Conservation (phyloP, 306 rosid species). For the Rubus idaeus region DNA sequence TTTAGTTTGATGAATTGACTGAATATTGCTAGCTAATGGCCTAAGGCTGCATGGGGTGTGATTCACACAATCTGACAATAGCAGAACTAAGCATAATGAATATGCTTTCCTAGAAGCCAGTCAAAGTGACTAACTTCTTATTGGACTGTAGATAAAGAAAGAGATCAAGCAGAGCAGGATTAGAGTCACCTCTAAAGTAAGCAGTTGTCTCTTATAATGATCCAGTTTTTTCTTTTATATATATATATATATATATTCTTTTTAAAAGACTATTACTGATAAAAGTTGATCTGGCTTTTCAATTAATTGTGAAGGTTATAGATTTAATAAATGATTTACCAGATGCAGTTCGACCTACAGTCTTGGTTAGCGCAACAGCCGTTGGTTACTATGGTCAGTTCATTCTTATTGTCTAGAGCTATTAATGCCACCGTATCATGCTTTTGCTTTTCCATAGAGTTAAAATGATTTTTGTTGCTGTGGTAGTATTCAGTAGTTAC, state of each 20-base stretch:
- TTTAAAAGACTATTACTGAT: not conserved
- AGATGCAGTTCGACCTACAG: constrained; percentile 64
- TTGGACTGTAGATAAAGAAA: constrained; percentile 68
- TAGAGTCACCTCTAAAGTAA: constrained; percentile 87
- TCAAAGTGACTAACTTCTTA: constrained; percentile 8
- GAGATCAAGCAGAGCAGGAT: constrained; percentile 94
- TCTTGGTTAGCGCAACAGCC: constrained; percentile 92
- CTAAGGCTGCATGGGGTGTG: not conserved
- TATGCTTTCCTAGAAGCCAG: constrained; percentile 15
- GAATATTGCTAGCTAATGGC: constrained; percentile 1
- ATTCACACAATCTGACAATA: not conserved
- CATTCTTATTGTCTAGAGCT: not conserved
- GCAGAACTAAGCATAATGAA: not conserved
- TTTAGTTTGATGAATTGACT: not conserved
- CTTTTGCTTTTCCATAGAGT: constrained; percentile 11
- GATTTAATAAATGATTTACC: constrained; percentile 77
- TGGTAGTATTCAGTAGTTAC: not conserved
- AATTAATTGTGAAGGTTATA: constrained; percentile 64
- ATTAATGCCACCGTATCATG: not conserved
- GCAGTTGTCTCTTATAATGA: constrained; percentile 14
- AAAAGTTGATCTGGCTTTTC: constrained; percentile 17
- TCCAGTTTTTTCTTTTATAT: not conserved
- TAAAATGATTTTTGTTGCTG: constrained; percentile 8
- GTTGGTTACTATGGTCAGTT: constrained; percentile 93
- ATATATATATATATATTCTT: not conserved